Evolutionary conservation across 2,329 filamentous ascomycete species (phyloP).

Genomic region (Stachybotrys chartarum): DNA sequence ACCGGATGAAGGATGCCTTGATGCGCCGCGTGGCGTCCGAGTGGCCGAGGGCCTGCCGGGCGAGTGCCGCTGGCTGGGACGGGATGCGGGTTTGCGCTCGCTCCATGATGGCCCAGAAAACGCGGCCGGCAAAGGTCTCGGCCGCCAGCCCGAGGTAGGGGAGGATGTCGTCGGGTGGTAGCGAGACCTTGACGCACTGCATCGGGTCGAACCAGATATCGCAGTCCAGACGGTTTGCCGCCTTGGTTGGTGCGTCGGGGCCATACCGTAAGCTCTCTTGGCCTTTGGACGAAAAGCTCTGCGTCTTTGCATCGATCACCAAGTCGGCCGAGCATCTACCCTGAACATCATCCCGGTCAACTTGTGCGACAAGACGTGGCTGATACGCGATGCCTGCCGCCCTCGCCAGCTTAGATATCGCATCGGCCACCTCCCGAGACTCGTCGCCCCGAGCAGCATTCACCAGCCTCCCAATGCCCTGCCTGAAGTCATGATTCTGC

Average conservation of each 20-base stretch:
- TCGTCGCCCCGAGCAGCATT: conserved; percentile 3
- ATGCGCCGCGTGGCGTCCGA: conserved; percentile 4
- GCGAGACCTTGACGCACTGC: conserved; percentile 5
- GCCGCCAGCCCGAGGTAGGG: conserved; percentile 7
- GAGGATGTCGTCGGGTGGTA: conserved; percentile 9
- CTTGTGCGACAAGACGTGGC: too few relatives aligned
- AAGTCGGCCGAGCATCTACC: background rate
- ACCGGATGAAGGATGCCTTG: conserved; percentile 3
- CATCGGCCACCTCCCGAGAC: conserved; percentile 3
- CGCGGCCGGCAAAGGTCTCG: conserved; percentile 5
- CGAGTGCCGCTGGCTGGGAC: background rate
- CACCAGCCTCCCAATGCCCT: conserved; percentile 2
- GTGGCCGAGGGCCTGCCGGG: conserved; percentile 3
- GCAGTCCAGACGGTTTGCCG: background rate
- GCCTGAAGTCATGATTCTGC: conserved; percentile 10
- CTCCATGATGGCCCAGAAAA: conserved; percentile 11
- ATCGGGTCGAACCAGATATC: conserved; percentile 8
- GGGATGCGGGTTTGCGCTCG: conserved; percentile 4
- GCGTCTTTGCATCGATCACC: background rate
- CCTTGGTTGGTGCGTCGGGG: background rate
- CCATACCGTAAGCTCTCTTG: background rate
- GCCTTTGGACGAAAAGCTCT: background rate
- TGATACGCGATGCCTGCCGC: conserved; percentile 3
- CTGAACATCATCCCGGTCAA: too few relatives aligned
- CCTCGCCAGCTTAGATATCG: conserved; percentile 4